Evolutionary conservation across 1,284 basidiomycete genomes (phyloP).

Genomic region (Sphagnurus paluster): DNA sequence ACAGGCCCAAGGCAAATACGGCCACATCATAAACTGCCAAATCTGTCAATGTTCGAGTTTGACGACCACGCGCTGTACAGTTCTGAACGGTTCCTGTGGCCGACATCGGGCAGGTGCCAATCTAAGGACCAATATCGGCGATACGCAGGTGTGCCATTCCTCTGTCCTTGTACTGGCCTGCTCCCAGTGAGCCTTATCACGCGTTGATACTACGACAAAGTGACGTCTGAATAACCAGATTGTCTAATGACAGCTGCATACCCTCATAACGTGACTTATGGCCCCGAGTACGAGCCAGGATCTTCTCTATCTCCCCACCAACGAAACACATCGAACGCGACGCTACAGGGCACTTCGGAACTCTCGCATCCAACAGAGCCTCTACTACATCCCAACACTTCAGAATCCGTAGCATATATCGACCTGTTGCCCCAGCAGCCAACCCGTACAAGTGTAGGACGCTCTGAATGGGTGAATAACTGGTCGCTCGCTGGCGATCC

Average conservation of each 20-base stretch:
- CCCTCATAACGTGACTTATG: constrained; percentile 55
- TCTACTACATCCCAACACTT: constrained; percentile 36
- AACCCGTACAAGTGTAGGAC: constrained; percentile 36
- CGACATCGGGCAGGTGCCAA: constrained; percentile 10
- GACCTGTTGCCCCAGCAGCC: constrained; percentile 50
- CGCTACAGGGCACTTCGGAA: constrained; percentile 46
- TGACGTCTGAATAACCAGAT: constrained; percentile 10
- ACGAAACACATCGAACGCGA: constrained; percentile 49
- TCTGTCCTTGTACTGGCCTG: neutral
- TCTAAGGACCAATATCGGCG: neutral
- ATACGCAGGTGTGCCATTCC: neutral
- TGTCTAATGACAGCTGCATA: constrained; percentile 53
- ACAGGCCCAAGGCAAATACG: constrained; percentile 9
- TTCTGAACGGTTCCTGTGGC: constrained; percentile 3
- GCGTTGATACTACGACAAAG: constrained; percentile 2
- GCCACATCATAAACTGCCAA: constrained; percentile 14
- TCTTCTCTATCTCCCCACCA: constrained; percentile 31
- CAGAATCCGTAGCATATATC: constrained; percentile 43
- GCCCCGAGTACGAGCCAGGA: constrained; percentile 36
- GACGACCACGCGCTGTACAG: constrained; percentile 3
- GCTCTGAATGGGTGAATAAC: constrained; percentile 33
- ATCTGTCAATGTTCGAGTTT: constrained; percentile 11
- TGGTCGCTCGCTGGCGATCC: constrained; percentile 45
- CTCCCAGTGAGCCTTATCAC: neutral
- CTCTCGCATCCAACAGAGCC: constrained; percentile 52